These are phyloP conservation scores for Fusarium sp. DNA, from an alignment of 2,329 filamentous ascomycete genomes.

Conservation along the genomic window DNA sequence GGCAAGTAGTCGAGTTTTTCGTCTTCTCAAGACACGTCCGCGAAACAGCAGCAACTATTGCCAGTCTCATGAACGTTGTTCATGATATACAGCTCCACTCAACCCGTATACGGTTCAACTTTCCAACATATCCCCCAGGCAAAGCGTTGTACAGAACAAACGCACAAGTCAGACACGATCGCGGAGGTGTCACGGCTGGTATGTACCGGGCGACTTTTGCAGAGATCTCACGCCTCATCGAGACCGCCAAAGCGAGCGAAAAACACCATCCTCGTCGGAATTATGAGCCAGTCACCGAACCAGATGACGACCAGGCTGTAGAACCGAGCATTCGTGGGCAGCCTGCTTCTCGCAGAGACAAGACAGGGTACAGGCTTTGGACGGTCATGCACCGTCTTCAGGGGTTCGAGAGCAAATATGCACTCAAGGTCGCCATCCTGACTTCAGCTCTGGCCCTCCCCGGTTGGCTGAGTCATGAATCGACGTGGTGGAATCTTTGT, in stretches of 20 bases:
- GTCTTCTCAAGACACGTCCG: constrained; percentile 64
- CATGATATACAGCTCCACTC: constrained; percentile 56
- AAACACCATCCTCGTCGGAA: constrained; percentile 41
- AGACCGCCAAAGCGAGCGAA: constrained; percentile 53
- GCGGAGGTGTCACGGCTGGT: constrained; percentile 65
- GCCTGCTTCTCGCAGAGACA: constrained; percentile 48
- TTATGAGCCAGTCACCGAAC: constrained; percentile 35
- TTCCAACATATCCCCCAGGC: constrained; percentile 62
- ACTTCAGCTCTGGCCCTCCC: constrained; percentile 63
- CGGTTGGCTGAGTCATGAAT: constrained; percentile 57
- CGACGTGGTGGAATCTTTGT: constrained; percentile 63
- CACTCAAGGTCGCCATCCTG: constrained; percentile 63
- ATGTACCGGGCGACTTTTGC: constrained; percentile 57
- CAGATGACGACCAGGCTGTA: constrained; percentile 50
- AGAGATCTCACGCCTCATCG: constrained; percentile 55
- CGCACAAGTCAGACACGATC: constrained; percentile 65
- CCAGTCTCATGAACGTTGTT: constrained; percentile 58
- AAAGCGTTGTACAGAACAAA: constrained; percentile 65
- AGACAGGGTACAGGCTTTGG: constrained; percentile 60
- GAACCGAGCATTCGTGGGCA: constrained; percentile 51
- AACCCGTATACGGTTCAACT: constrained; percentile 54
- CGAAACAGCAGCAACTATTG: constrained; percentile 59
- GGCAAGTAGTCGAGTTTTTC: constrained; percentile 62
- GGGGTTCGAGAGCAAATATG: constrained; percentile 66
- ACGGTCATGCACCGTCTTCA: constrained; percentile 60